These are phyloP conservation scores for Plectranthus barbatus DNA, from an alignment of 257 asterid species.

Conservation along the genomic window DNA sequence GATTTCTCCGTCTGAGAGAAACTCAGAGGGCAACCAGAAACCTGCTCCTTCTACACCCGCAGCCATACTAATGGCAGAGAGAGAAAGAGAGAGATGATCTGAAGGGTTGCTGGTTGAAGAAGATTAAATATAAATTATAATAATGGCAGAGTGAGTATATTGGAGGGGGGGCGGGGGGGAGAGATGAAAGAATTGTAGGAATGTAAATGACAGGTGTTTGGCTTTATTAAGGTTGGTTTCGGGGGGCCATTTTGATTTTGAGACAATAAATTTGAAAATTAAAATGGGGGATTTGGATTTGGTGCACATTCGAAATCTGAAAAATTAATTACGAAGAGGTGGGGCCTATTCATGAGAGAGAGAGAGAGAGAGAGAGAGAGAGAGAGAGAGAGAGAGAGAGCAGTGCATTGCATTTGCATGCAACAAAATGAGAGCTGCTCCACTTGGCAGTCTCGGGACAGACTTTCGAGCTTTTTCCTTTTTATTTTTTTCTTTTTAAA, in stretches of 20 bases:
- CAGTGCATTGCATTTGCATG: too few relatives aligned
- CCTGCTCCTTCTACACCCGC: conserved; percentile 27
- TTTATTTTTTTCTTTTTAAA: too few relatives aligned
- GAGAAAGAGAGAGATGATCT: not conserved
- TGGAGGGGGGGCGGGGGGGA: not conserved
- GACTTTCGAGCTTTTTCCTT: too few relatives aligned
- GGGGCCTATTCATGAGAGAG: too few relatives aligned
- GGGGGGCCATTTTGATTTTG: conserved; percentile 24
- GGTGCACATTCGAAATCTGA: too few relatives aligned
- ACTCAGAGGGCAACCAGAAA: conserved; percentile 65
- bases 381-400: too few relatives aligned
- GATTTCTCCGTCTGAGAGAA: conserved; percentile 40
- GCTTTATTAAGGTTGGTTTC: conserved; percentile 40
- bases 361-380: too few relatives aligned
- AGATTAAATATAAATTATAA: too few relatives aligned
- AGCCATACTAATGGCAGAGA: conserved; percentile 19
- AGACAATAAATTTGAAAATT: conserved; percentile 16
- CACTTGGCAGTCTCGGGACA: too few relatives aligned
- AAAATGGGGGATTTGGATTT: not conserved
- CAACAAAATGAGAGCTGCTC: too few relatives aligned
- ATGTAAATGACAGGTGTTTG: conserved; percentile 31
- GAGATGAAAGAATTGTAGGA: not conserved
- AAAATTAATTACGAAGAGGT: too few relatives aligned
- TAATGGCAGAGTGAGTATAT: conserved; percentile 21
- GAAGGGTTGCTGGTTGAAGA: conserved; percentile 38